Evolutionary conservation across 257 asterid genomes (phyloP).

Genomic region (Salvia splendens): DNA sequence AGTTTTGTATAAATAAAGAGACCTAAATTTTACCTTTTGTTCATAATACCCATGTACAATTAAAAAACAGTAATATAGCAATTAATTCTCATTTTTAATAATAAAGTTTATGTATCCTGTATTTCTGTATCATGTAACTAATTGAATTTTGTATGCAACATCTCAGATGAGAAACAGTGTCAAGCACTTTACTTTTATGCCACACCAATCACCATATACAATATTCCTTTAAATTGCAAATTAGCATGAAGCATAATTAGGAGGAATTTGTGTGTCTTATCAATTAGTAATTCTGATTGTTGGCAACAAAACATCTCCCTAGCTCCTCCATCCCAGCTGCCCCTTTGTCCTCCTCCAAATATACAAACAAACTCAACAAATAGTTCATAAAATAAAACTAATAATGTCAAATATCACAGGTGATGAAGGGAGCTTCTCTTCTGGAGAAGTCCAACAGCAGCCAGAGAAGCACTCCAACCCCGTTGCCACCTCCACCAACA

Average conservation of each 20-base stretch:
- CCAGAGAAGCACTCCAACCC: constrained; percentile 29
- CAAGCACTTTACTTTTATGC: too few relatives aligned
- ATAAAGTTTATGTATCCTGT: too few relatives aligned
- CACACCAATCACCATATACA: too few relatives aligned
- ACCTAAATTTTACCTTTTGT: too few relatives aligned
- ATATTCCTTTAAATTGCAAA: background rate
- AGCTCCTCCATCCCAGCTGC: constrained; percentile 36
- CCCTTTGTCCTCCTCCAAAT: constrained; percentile 49
- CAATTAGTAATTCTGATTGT: constrained; percentile 22
- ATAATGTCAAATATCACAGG: constrained; percentile 52
- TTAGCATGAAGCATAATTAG: constrained; percentile 4
- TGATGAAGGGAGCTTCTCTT: constrained; percentile 55
- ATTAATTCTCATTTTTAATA: too few relatives aligned
- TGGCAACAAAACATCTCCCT: constrained; percentile 24
- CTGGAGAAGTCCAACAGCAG: constrained; percentile 53
- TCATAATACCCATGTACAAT: too few relatives aligned
- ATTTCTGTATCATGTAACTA: too few relatives aligned
- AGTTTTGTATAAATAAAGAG: too few relatives aligned
- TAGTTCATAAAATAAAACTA: background rate
- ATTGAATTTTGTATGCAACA: too few relatives aligned
- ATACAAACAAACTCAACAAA: constrained; percentile 14
- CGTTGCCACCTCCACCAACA: constrained; percentile 30
- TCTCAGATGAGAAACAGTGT: too few relatives aligned
- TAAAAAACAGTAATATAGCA: too few relatives aligned
- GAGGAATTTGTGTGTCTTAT: constrained; percentile 36